Percentiles rank a stretch among this genome's conserved stretches.
phyloP scores from a whole-genome alignment of 495 filamentous ascomycete genomes.

The Xylaria acuta region DNA sequence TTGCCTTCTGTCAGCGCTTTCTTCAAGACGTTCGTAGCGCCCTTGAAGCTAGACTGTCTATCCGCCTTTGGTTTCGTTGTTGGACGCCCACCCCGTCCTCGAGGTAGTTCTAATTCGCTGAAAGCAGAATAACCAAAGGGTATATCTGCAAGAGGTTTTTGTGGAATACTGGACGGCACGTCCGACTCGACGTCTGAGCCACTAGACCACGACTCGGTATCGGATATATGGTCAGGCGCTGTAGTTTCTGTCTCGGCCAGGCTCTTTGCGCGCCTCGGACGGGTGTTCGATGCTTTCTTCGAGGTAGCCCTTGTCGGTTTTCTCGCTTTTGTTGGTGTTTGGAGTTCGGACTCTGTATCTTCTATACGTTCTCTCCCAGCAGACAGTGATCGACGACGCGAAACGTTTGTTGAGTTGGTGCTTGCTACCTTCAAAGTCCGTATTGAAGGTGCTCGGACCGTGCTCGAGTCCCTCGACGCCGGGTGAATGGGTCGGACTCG shows the following conservation, averaged over 20 bases:
- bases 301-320: constrained; percentile 13
- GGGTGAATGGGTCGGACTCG: constrained; percentile 40
- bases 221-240: constrained; percentile 36
- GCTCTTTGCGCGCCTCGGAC: constrained; percentile 28
- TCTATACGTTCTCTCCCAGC: constrained; percentile 54
- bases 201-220: constrained; percentile 39
- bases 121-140: constrained; percentile 65
- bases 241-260: constrained; percentile 31
- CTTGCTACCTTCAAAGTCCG: constrained; percentile 37
- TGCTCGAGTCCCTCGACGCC: constrained; percentile 37
- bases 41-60: constrained; percentile 55
- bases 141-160: constrained; percentile 59
- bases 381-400: constrained; percentile 49
- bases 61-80: constrained; percentile 48
- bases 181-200: constrained; percentile 38
- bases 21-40: constrained; percentile 60
- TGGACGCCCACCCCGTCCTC: constrained; percentile 47
- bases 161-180: constrained; percentile 49
- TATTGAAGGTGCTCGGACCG: constrained; percentile 42
- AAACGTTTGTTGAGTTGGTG: constrained; percentile 28
- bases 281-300: constrained; percentile 34
- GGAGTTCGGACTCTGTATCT: constrained; percentile 40
- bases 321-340: constrained; percentile 31
- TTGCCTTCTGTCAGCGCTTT: constrained; percentile 61
- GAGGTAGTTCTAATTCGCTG: constrained; percentile 59